Conservation (phyloP, 1,139 yeast genomes). For the Taiozyma sp. region DNA sequence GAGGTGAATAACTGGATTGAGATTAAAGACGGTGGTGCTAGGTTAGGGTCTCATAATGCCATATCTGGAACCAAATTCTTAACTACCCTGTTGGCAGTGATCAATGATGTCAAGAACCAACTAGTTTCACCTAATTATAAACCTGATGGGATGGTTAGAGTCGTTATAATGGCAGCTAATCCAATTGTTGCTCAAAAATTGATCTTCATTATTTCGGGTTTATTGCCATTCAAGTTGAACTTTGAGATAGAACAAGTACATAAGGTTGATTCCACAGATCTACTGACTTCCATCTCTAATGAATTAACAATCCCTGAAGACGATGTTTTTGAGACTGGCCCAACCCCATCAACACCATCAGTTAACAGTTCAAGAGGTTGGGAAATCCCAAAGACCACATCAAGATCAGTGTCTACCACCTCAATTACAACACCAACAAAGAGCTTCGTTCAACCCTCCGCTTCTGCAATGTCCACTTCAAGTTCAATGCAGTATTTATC, state of each 20-base stretch:
- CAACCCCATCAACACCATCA: conserved; percentile 11
- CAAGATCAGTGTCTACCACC: conserved; percentile 17
- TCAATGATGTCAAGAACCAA: conserved; percentile 25
- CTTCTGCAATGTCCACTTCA: conserved; percentile 17
- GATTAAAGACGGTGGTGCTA: conserved; percentile 49
- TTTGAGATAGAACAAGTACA: neutral
- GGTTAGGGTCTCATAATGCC: conserved; percentile 14
- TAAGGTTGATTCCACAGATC: neutral
- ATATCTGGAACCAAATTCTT: conserved; percentile 19
- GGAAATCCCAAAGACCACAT: conserved; percentile 8
- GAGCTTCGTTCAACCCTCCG: conserved; percentile 10
- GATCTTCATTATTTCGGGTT: conserved; percentile 47
- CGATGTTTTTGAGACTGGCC: neutral
- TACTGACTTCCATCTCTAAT: neutral
- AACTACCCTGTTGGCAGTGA: conserved; percentile 17
- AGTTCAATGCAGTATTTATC: conserved; percentile 21
- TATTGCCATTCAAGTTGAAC: conserved; percentile 29
- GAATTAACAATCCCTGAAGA: conserved; percentile 2
- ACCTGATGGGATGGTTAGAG: conserved; percentile 34
- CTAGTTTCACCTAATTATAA: conserved; percentile 8
- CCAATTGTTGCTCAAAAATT: conserved; percentile 57
- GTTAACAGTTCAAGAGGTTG: conserved; percentile 15
- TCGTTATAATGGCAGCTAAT: conserved; percentile 55
- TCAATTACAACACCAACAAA: conserved; percentile 16
- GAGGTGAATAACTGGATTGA: conserved; percentile 58